A percentile compares a stretch with the other conserved stretches of the same genome.
Conservation (phyloP, 345 rosid genomes). For the Kandelia obovata region DNA sequence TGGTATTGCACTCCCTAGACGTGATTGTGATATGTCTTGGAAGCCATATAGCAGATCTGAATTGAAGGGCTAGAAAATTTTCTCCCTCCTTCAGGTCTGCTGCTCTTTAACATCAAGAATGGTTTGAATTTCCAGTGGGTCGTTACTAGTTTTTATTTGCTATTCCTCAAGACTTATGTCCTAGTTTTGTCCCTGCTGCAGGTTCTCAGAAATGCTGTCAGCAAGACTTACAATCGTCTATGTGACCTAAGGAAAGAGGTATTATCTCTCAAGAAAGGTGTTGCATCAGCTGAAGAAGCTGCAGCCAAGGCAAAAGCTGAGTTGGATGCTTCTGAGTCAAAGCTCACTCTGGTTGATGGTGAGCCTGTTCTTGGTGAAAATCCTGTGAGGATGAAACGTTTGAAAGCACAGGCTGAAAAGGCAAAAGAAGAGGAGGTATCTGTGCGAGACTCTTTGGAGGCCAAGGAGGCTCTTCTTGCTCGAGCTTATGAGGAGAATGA, state of each 20-base stretch:
- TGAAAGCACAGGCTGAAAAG: constrained; percentile 65
- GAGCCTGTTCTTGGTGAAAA: constrained; percentile 90
- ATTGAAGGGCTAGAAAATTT: neutral
- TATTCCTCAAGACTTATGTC: constrained; percentile 6
- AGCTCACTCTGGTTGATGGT: constrained; percentile 78
- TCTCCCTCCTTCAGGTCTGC: neutral
- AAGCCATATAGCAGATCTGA: neutral
- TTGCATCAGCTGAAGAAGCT: constrained; percentile 66
- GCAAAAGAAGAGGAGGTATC: constrained; percentile 64
- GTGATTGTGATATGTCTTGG: neutral
- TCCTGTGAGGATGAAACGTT: constrained; percentile 71
- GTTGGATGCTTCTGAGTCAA: constrained; percentile 74
- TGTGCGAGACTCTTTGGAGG: constrained; percentile 60
- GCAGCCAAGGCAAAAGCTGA: constrained; percentile 66
- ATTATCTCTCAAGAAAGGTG: constrained; percentile 54
- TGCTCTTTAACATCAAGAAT: neutral
- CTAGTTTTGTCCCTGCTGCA: constrained; percentile 15
- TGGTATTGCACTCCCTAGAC: neutral
- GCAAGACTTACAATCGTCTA: constrained; percentile 84
- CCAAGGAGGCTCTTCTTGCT: constrained; percentile 86
- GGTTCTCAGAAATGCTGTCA: constrained; percentile 90
- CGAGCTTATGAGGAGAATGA: constrained; percentile 80
- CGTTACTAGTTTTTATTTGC: neutral
- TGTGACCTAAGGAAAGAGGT: constrained; percentile 90
- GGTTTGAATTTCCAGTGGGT: neutral